A percentile compares a stretch with the other conserved stretches of the same genome.
Conservation (phyloP, 371 early-diverging fungal species). For the Gilbertella persicaria region DNA sequence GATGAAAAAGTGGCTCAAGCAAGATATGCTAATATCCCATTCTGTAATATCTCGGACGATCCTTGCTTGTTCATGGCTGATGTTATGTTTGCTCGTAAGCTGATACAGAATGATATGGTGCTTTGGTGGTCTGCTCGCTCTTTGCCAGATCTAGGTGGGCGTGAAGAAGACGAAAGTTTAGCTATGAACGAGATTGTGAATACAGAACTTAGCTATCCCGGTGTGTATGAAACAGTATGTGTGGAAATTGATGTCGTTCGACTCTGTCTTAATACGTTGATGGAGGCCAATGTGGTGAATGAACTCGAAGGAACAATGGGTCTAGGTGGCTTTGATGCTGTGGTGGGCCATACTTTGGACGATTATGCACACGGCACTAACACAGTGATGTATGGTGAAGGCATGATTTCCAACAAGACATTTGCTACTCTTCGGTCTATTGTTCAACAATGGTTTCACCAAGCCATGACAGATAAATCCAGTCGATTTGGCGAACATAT, state of each 20-base stretch:
- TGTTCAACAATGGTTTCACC: slow-evolving; percentile 77
- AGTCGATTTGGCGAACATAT: slow-evolving; percentile 57
- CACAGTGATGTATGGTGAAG: slow-evolving; percentile 56
- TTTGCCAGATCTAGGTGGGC: slow-evolving; percentile 90
- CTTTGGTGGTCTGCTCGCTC: slow-evolving; percentile 88
- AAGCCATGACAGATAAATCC: slow-evolving; percentile 29
- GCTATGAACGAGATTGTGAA: slow-evolving; percentile 57
- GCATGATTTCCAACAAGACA: slow-evolving; percentile 64
- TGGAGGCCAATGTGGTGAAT: slow-evolving; percentile 74
- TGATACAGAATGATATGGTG: slow-evolving; percentile 75
- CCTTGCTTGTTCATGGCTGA: slow-evolving; percentile 80
- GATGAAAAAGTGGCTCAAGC: slow-evolving; percentile 75
- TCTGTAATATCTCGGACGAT: slow-evolving; percentile 89
- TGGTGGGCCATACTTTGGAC: slow-evolving; percentile 49
- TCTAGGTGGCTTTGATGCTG: slow-evolving; percentile 49
- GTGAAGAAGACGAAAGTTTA: slow-evolving; percentile 79
- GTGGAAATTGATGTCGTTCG: slow-evolving; percentile 83
- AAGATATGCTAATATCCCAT: slow-evolving; percentile 84
- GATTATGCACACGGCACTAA: slow-evolving; percentile 53
- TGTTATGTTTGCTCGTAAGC: slow-evolving; percentile 77
- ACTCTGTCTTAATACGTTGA: slow-evolving; percentile 79
- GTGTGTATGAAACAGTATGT: slow-evolving; percentile 77
- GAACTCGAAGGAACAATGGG: slow-evolving; percentile 75
- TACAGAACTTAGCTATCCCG: slow-evolving; percentile 76
- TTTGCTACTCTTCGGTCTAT: slow-evolving; percentile 75